Conservation (phyloP, 1,284 basidiomycete species). For the Ustilago hordei region DNA sequence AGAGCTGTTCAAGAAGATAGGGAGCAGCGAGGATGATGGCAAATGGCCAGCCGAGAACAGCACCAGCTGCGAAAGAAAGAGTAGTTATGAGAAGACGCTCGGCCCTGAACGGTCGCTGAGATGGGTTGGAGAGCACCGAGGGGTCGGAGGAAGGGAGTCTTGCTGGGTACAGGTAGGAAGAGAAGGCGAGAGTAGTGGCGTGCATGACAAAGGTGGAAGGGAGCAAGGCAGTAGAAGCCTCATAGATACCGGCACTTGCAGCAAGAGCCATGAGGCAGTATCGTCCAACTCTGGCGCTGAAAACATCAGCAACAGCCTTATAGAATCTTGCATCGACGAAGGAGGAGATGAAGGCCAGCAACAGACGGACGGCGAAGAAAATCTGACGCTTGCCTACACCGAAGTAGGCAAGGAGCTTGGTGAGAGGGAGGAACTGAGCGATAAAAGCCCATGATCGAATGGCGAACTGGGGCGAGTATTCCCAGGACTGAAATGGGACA, state of each 20-base stretch:
- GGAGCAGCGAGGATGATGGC: slow-evolving; percentile 85
- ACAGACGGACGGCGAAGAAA: slow-evolving; percentile 89
- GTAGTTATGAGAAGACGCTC: slow-evolving; percentile 74
- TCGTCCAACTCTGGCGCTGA: slow-evolving; percentile 89
- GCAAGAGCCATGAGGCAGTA: slow-evolving; percentile 89
- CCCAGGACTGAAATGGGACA: slow-evolving; percentile 94
- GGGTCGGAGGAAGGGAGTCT: slow-evolving; percentile 28
- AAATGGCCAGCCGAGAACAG: slow-evolving; percentile 96
- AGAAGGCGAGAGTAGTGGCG: slow-evolving; percentile 82
- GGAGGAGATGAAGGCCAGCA: slow-evolving; percentile 80
- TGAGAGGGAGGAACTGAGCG: slow-evolving; percentile 71
- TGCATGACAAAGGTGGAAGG: slow-evolving; percentile 97
- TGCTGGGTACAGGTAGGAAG: slow-evolving; percentile 80
- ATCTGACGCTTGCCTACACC: slow-evolving; percentile 75
- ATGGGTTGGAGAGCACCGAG: slow-evolving; percentile 36
- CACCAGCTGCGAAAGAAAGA: slow-evolving; percentile 81
- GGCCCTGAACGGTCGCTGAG: slow-evolving; percentile 38
- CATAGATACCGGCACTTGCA: slow-evolving; percentile 93
- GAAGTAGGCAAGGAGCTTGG: slow-evolving; percentile 30
- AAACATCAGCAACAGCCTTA: slow-evolving; percentile 80
- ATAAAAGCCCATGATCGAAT: slow-evolving; percentile 95
- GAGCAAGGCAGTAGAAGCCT: slow-evolving; percentile 76
- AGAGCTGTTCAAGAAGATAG: slow-evolving; percentile 90
- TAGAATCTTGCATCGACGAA: slow-evolving; percentile 87
- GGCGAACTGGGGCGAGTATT: slow-evolving; percentile 88